Percentiles rank a stretch among this genome's conserved stretches.
Conservation (phyloP, 2,329 filamentous ascomycete genomes). For the Orbilia oligospora region DNA sequence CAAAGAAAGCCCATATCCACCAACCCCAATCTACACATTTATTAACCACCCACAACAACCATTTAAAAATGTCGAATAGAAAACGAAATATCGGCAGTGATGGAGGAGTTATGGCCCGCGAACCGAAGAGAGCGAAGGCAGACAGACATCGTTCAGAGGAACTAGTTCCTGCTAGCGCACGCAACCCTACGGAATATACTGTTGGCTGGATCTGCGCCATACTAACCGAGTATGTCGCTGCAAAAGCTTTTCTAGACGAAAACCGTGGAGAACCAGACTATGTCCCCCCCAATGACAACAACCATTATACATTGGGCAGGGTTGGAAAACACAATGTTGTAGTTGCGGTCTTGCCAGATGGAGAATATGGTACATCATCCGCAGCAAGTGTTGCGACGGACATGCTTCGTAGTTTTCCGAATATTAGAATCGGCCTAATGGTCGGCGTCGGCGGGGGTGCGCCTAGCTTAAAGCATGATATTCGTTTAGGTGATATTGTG, state of each 20-base stretch:
- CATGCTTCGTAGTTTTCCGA: slow-evolving; percentile 65
- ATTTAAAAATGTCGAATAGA: too few relatives aligned
- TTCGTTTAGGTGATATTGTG: slow-evolving; percentile 66
- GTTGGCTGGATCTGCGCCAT: slow-evolving; percentile 70
- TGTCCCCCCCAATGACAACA: slow-evolving; percentile 62
- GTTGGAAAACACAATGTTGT: slow-evolving; percentile 65
- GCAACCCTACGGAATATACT: too few relatives aligned
- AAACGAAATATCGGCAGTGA: too few relatives aligned
- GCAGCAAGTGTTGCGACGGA: slow-evolving; percentile 65
- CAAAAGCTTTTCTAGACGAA: slow-evolving; percentile 68
- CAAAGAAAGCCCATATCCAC: too few relatives aligned
- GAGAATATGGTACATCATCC: slow-evolving; percentile 64
- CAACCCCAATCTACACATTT: too few relatives aligned
- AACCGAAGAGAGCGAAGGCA: too few relatives aligned
- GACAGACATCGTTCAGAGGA: too few relatives aligned
- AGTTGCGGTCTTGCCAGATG: slow-evolving; percentile 64
- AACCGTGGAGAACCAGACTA: slow-evolving; percentile 63
- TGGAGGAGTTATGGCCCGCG: too few relatives aligned
- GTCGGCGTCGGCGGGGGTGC: slow-evolving; percentile 64
- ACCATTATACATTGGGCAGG: slow-evolving; percentile 65
- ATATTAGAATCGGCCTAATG: slow-evolving; percentile 64
- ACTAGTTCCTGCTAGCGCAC: too few relatives aligned
- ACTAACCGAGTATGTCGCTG: slow-evolving; percentile 66
- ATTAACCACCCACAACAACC: too few relatives aligned
- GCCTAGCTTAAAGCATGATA: slow-evolving; percentile 64